Conservation (phyloP, 2,329 filamentous ascomycete genomes). For the Cytospora piceicola region DNA sequence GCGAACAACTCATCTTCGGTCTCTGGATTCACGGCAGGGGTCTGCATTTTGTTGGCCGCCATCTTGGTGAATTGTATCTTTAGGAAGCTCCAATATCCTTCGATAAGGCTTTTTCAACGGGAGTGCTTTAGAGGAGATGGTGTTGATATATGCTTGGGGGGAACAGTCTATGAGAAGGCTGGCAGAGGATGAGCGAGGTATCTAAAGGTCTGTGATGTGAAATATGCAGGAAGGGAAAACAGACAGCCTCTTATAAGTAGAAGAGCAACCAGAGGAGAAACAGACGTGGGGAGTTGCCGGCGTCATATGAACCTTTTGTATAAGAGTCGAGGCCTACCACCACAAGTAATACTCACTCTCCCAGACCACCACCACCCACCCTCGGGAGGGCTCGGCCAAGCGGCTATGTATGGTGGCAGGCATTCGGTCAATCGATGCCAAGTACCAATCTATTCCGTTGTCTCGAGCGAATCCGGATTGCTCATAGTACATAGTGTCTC, state of each 20-base stretch:
- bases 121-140: constrained; percentile 4
- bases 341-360: neutral
- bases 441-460: neutral
- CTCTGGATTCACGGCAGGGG: constrained; percentile 58
- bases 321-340: neutral
- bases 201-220: neutral
- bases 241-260: neutral
- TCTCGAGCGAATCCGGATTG: neutral
- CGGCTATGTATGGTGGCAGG: constrained; percentile 36
- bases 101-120: constrained; percentile 12
- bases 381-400: constrained; percentile 42
- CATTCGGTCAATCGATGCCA: constrained; percentile 29
- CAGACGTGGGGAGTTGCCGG: constrained; percentile 3
- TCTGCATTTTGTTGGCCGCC: constrained; percentile 67
- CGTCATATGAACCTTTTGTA: constrained; percentile 22
- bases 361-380: constrained; percentile 1
- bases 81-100: constrained; percentile 2
- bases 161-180: neutral
- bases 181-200: neutral
- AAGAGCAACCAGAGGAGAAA: neutral
- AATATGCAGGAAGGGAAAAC: neutral
- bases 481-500: neutral
- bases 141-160: neutral
- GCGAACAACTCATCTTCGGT: constrained; percentile 70
- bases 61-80: constrained; percentile 47